Percentiles rank a stretch among this genome's conserved stretches.
Evolutionary conservation across 441 rosid genomes (phyloP).

Genomic region (Syzygium syzygioides): DNA sequence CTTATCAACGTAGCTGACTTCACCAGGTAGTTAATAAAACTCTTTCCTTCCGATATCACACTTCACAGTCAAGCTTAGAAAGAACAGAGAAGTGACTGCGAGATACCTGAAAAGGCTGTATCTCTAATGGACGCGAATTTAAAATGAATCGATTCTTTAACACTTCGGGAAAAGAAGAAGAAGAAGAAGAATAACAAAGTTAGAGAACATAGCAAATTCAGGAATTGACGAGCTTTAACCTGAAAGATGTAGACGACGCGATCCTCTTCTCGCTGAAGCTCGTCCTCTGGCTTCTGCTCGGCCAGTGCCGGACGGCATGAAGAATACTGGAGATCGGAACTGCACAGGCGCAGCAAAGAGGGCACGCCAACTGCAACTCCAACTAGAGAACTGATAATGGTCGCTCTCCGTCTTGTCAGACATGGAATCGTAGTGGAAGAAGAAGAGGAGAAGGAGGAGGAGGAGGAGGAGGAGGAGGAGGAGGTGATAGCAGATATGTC

Average conservation of each 20-base stretch:
- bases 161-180: no score
- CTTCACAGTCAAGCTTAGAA: not conserved
- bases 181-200: no score
- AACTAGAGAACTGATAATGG: slow-evolving; percentile 37
- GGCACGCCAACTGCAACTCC: slow-evolving; percentile 13
- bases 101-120: not conserved
- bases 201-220: no score
- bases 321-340: slow-evolving; percentile 8
- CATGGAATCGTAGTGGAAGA: slow-evolving; percentile 1
- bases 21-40: not conserved
- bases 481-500: not conserved
- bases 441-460: no score
- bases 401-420: slow-evolving; percentile 32
- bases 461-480: slow-evolving; percentile 6
- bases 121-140: no score
- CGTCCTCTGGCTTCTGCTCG: slow-evolving; percentile 34
- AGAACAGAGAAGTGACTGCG: not conserved
- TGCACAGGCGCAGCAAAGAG: slow-evolving; percentile 26
- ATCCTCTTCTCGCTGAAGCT: slow-evolving; percentile 65
- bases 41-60: not conserved
- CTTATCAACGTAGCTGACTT: not conserved
- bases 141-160: no score
- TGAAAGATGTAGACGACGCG: slow-evolving; percentile 63
- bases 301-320: slow-evolving; percentile 41
- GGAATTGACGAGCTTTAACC: slow-evolving; percentile 25